Conservation (phyloP, 768 basidiomycete genomes). For the Hypsizygus marmoreus region DNA sequence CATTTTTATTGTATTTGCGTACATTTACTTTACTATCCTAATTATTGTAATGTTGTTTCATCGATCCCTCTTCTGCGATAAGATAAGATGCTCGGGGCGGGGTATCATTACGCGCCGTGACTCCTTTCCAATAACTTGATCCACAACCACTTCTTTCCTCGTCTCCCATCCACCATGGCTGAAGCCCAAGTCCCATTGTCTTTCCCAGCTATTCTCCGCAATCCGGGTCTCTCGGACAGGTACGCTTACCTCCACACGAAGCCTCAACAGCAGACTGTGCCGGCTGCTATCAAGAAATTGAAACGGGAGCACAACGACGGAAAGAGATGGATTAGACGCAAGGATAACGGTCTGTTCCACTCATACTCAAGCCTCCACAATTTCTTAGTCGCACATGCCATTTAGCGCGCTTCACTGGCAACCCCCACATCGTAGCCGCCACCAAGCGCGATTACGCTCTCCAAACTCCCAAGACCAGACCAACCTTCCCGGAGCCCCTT, state of each 20-base stretch:
- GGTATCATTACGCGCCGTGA: conserved; percentile 1
- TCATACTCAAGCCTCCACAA: not conserved
- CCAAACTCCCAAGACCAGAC: conserved; percentile 39
- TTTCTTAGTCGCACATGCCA: conserved; percentile 3
- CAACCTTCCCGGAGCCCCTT: conserved; percentile 79
- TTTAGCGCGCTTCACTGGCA: conserved; percentile 69
- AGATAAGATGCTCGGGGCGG: conserved; percentile 3
- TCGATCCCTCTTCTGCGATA: too few relatives aligned
- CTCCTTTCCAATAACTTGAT: conserved; percentile 1
- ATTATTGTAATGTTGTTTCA: too few relatives aligned
- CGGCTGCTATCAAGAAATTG: conserved; percentile 36
- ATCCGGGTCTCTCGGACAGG: conserved; percentile 51
- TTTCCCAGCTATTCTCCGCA: conserved; percentile 71
- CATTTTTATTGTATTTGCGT: not conserved
- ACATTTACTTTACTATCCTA: not conserved
- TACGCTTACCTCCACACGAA: conserved; percentile 53
- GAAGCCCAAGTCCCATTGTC: conserved; percentile 54
- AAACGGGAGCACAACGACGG: conserved; percentile 68
- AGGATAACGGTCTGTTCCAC: conserved; percentile 65
- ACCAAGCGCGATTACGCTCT: conserved; percentile 55
- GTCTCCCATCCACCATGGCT: conserved; percentile 10
- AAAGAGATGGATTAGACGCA: conserved; percentile 75
- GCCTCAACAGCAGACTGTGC: conserved; percentile 14
- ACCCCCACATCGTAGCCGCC: conserved; percentile 72
- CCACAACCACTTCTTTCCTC: not conserved